Percentiles rank a stretch among this genome's conserved stretches.
Conservation (phyloP, 371 early-diverging fungal genomes). For the Rhizopus delemar region DNA sequence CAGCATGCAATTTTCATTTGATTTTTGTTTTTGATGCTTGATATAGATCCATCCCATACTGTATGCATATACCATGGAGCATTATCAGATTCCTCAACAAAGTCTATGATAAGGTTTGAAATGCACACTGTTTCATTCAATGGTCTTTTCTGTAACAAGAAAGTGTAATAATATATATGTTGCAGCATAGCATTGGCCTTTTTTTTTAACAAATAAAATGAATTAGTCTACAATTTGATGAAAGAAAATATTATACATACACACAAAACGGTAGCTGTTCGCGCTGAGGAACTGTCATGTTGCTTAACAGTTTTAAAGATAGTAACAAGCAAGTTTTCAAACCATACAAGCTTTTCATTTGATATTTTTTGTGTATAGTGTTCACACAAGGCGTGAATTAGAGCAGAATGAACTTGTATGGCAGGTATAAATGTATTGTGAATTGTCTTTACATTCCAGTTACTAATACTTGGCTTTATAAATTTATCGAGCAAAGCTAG, state of each 20-base stretch:
- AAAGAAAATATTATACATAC: slow-evolving; percentile 6
- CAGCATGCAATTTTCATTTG: slow-evolving; percentile 51
- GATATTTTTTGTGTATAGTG: slow-evolving; percentile 36
- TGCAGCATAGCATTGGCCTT: slow-evolving; percentile 42
- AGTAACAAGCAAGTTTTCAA: slow-evolving; percentile 10
- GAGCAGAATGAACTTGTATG: slow-evolving; percentile 48
- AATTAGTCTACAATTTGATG: background rate
- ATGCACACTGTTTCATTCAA: slow-evolving; percentile 9
- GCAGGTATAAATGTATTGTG: slow-evolving; percentile 41
- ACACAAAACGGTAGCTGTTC: background rate
- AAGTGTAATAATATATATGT: slow-evolving; percentile 33
- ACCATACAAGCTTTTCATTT: slow-evolving; percentile 13
- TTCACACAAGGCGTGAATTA: slow-evolving; percentile 47
- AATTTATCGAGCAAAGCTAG: slow-evolving; percentile 20
- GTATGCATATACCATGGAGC: slow-evolving; percentile 6
- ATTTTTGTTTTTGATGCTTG: slow-evolving; percentile 28
- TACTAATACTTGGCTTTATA: slow-evolving; percentile 27
- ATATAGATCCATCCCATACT: slow-evolving; percentile 48
- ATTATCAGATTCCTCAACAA: slow-evolving; percentile 14
- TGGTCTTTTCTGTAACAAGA: background rate
- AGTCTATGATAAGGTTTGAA: slow-evolving; percentile 29
- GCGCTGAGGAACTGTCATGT: background rate
- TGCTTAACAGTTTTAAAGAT: background rate
- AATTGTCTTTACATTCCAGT: slow-evolving; percentile 13
- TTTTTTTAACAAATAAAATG: background rate